Evolutionary conservation across 106 monocot species (phyloP), one percentile per base, ranked within the genome.

Genomic region (Dactylorhiza incarnata): DNA sequence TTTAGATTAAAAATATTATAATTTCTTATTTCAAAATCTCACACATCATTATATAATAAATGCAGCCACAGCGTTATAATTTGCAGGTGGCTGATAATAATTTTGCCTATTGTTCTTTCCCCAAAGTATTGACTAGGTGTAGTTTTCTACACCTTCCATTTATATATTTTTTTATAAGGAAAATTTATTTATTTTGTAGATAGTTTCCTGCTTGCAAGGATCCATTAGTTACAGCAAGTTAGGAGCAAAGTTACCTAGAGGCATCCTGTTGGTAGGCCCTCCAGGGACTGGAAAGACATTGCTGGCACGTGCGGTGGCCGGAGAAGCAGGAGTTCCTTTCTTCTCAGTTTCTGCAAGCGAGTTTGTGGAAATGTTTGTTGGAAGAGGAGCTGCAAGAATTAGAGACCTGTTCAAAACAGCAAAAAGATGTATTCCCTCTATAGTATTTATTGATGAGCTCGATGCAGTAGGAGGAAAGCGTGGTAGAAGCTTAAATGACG

Each of bases 281-380:
- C 95, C 95, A 58, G 95, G 95, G 51, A 95, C 95, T 16, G 95
- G 93, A 15, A 95, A 95, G 85, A 95, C 95, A 69, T 81, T 95
- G 74, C 77, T 95, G 17, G 95, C 95, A 58, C 86, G 95, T 72
- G 90, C 93, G 11, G 90, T 95, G 48, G 93, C 93, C 55, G 92
- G 90, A 59, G 95, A 95, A 84, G 93, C 90, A 77, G 95, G 90
- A 75, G 88, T 95, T 47, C 95, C 95, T 61, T 95, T 95, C 83
- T 95, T 95, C 81, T 89, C 95, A 5, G 88, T 95, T 23, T 93
- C 95, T 82, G 95, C 93, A 24, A 95, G 95, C 74, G 95, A 95
- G 70, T 95, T 95, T 87, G 93, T 95, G 19, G 95, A 95, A 65
- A 51, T 95, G 52, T 95, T 93, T 74, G 95, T 93, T 77, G 95